Percentiles rank a stretch among this genome's conserved stretches.
These are phyloP conservation scores for Pseudogymnoascus sp. DNA, from an alignment of 2,329 filamentous ascomycete genomes.

Conservation along the genomic window DNA sequence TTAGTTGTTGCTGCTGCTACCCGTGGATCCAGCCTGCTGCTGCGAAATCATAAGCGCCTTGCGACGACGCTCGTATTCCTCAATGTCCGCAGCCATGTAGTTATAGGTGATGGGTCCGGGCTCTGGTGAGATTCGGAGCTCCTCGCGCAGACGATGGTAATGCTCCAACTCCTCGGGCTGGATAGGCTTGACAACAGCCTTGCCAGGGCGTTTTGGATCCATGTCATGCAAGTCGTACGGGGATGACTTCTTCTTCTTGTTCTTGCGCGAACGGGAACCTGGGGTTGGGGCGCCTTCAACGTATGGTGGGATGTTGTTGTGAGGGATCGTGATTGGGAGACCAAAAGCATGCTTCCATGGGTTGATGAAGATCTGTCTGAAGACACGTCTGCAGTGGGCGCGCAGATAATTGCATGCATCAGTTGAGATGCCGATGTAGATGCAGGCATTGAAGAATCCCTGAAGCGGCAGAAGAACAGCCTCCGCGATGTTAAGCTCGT, in stretches of 20 bases:
- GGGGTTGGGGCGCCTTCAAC: too few species aligned
- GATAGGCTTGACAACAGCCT: neutral
- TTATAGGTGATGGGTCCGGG: neutral
- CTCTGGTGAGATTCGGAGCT: neutral
- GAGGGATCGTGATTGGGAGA: neutral
- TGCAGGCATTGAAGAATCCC: constrained; percentile 76
- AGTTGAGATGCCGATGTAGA: constrained; percentile 63
- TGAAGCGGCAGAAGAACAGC: constrained; percentile 73
- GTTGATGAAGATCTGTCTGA: neutral
- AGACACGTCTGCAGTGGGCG: neutral
- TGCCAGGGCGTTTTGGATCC: neutral
- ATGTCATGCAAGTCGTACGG: neutral
- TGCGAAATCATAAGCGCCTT: neutral
- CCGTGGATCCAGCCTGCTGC: neutral
- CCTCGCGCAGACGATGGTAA: neutral
- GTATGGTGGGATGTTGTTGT: too few species aligned
- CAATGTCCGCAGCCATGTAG: neutral
- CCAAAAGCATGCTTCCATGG: neutral
- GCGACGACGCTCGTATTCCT: neutral
- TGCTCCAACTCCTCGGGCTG: neutral
- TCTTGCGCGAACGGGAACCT: too few species aligned
- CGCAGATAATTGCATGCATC: neutral
- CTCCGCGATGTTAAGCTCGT: constrained; percentile 61
- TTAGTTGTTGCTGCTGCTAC: neutral
- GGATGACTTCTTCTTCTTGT: too few species aligned